phyloP scores from a whole-genome alignment of 2,329 filamentous ascomycete genomes.

The Fusarium agapanthi region DNA sequence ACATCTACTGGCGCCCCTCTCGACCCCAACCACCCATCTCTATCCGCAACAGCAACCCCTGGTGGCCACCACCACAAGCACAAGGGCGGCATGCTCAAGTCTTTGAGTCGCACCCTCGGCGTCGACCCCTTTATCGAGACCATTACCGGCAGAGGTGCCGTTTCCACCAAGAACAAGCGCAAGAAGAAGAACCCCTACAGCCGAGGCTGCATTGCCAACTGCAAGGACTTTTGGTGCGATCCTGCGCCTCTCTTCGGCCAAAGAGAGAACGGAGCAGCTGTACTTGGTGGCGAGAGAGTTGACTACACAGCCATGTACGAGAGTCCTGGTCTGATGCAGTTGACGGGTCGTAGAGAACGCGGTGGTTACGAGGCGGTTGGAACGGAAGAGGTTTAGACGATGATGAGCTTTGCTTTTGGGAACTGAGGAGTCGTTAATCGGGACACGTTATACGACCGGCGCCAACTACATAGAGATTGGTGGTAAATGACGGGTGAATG shows the following conservation, averaged over 20 bases:
- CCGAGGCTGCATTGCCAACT: constrained; percentile 84
- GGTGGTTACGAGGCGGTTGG: constrained; percentile 72
- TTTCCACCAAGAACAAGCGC: constrained; percentile 62
- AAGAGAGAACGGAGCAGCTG: constrained; percentile 75
- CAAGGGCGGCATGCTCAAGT: constrained; percentile 73
- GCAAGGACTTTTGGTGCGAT: constrained; percentile 96
- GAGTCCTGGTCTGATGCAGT: constrained; percentile 74
- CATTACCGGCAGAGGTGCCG: constrained; percentile 82
- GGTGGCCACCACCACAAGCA: constrained; percentile 61
- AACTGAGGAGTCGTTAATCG: constrained; percentile 10
- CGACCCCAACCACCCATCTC: constrained; percentile 70
- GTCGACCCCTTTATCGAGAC: constrained; percentile 95
- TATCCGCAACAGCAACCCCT: constrained; percentile 58
- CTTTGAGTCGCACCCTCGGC: constrained; percentile 86
- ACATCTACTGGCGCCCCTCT: constrained; percentile 81
- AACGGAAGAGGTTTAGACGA: constrained; percentile 57
- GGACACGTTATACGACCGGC: constrained; percentile 17
- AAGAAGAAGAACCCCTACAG: constrained; percentile 83
- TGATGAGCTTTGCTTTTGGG: neutral
- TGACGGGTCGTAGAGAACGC: constrained; percentile 57
- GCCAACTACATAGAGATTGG: constrained; percentile 16
- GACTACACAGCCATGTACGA: constrained; percentile 95
- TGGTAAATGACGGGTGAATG: constrained; percentile 30
- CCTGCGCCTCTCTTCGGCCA: constrained; percentile 81
- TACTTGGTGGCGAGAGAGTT: constrained; percentile 80